These are phyloP conservation scores for Fraxinus quadrangulata DNA, from an alignment of 257 asterid species.

Conservation along the genomic window DNA sequence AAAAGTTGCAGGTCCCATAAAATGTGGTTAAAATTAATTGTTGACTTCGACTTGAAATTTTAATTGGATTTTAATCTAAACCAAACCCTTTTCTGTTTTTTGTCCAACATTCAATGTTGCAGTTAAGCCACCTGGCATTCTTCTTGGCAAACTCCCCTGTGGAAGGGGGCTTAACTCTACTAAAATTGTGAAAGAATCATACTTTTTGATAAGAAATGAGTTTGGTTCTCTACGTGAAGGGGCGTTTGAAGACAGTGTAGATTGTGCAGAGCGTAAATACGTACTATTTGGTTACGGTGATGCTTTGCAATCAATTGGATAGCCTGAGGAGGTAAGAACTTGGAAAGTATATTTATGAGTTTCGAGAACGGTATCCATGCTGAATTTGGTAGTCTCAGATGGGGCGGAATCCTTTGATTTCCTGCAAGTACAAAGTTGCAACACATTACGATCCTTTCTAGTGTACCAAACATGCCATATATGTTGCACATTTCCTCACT, in stretches of 20 bases:
- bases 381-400: conserved; percentile 41
- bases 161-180: too few species aligned
- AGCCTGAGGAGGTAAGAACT: conserved; percentile 43
- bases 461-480: too few species aligned
- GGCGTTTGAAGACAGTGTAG: not conserved
- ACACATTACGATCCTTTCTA: not conserved
- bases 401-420: conserved; percentile 15
- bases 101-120: too few species aligned
- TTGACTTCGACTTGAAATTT: too few species aligned
- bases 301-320: conserved; percentile 38
- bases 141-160: too few species aligned
- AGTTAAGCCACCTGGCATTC: too few species aligned
- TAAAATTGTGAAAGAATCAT: too few species aligned
- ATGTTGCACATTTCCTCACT: conserved; percentile 30
- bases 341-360: conserved; percentile 40
- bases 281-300: conserved; percentile 46
- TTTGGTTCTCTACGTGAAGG: not conserved
- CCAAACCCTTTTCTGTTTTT: too few species aligned
- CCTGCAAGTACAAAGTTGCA: conserved; percentile 23
- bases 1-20: too few species aligned
- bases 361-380: conserved; percentile 54
- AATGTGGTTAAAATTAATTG: too few species aligned
- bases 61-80: too few species aligned
- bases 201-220: too few species aligned
- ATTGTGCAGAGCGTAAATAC: not conserved